phyloP scores from a whole-genome alignment of 805 yeast species.

The Saturnispora mendoncae region DNA sequence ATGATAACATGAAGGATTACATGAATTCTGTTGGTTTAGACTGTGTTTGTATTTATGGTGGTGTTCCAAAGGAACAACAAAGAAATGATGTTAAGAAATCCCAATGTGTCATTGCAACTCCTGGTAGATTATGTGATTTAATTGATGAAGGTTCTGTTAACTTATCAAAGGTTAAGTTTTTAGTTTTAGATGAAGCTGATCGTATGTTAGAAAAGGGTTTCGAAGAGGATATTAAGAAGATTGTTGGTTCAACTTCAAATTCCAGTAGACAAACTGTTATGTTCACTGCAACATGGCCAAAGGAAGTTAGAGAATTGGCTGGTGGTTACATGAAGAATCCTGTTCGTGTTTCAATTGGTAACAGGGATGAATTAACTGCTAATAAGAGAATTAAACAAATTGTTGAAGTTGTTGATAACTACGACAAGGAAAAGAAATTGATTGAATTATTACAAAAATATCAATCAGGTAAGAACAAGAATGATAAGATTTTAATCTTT shows the following conservation, averaged over 20 bases:
- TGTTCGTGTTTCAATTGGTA: constrained; percentile 88
- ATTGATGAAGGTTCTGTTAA: constrained; percentile 80
- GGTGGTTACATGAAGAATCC: constrained; percentile 72
- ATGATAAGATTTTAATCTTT: constrained; percentile 83
- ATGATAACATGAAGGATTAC: constrained; percentile 66
- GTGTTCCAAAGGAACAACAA: constrained; percentile 94
- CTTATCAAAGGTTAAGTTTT: constrained; percentile 57
- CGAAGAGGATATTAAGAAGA: constrained; percentile 87
- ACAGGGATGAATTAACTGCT: constrained; percentile 88
- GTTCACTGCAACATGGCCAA: constrained; percentile 99
- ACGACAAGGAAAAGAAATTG: constrained; percentile 69
- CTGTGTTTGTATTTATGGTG: constrained; percentile 89
- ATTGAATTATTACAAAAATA: constrained; percentile 66
- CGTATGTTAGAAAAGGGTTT: constrained; percentile 98
- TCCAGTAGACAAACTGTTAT: constrained; percentile 77
- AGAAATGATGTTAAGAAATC: constrained; percentile 56
- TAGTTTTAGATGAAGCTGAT: constrained; percentile 96
- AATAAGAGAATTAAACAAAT: constrained; percentile 88
- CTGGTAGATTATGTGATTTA: constrained; percentile 92
- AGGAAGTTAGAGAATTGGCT: constrained; percentile 91
- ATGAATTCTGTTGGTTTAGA: constrained; percentile 53
- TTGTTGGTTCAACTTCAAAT: constrained; percentile 49
- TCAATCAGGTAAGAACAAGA: constrained; percentile 50
- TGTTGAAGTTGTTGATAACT: constrained; percentile 85
- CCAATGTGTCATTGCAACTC: constrained; percentile 89